These are phyloP conservation scores for Rhodamnia argentea DNA, from an alignment of 345 rosid genomes.

Conservation along the genomic window DNA sequence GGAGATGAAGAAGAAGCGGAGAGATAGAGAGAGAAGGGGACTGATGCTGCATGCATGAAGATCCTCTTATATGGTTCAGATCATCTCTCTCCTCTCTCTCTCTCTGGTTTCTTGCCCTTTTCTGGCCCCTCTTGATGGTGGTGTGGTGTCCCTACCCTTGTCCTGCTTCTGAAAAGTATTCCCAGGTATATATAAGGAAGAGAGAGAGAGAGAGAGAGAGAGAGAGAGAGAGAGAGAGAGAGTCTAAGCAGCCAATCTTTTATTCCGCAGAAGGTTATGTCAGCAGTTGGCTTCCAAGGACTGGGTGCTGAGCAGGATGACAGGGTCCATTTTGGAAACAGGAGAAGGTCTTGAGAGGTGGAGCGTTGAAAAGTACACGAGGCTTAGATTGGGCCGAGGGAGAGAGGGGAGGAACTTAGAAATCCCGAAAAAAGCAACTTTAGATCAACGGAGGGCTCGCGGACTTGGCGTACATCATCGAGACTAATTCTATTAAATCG, in stretches of 20 bases:
- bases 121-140: background rate
- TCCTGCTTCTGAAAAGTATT: background rate
- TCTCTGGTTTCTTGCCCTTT: background rate
- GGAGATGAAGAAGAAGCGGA: background rate
- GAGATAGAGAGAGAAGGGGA: background rate
- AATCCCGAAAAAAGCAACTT: background rate
- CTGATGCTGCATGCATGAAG: background rate
- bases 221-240: background rate
- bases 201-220: background rate
- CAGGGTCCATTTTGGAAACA: background rate
- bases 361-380: background rate
- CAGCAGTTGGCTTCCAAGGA: background rate
- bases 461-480: background rate
- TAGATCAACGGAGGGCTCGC: background rate
- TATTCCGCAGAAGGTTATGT: background rate
- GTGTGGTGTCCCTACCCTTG: background rate
- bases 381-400: background rate
- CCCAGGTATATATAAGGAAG: background rate
- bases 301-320: background rate
- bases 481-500: background rate
- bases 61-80: background rate
- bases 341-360: background rate
- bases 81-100: background rate
- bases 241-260: background rate
- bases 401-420: background rate